Evolutionary conservation across 257 asterid species (phyloP), one percentile per base, ranked within the genome.

Genomic region (Solanum bulbocastanum): DNA sequence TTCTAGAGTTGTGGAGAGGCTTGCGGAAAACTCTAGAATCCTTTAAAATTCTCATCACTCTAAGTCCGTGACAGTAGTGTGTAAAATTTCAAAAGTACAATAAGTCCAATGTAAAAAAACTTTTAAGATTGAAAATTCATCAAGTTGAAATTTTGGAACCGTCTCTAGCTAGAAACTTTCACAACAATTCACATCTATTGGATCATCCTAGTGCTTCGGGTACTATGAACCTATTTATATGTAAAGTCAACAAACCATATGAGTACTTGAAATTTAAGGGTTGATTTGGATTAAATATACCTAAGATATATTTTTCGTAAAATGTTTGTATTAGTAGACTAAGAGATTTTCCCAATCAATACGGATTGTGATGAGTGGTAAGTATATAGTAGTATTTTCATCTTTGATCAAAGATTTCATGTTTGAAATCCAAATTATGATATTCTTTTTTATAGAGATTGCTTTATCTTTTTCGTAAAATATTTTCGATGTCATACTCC

Each of bases 401-500:
- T 66, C 4, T 66, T 66, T 11, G 6, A 25, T 11, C 4, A 12
- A 0, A 25, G 16, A 0, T 66, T 6, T 25, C 8, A 10, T 5
- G 18, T 5, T 66, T 3, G 8, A 66, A 5, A 16, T 5, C 0
- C 9, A 2, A 5, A 25, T 11, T 25, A 25, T 25, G 0, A 66
- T 66, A 66, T 66, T 14, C 2, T 30, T 13, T 66, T 66, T 12
- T 8, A 4, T 27, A 66, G 2, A 5, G 2, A 27, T 15, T 8
- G 4, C 2, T 65, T 62, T n/a, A 62, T 8, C 7, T 65, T 10
- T 11, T 4, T 4, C 6, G 0, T 68, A 0, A 30, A 3, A 14
- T 1, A 0, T 12, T 60, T 66, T 25, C 4, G 0, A 11, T 1
- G 1, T 25, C 4, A 5, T 16, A 71, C 8, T 33, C 2, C 0